A percentile compares a stretch with the other conserved stretches of the same genome.
Conservation (phyloP, 1,284 basidiomycete species). For the Mrakiaceae sp. region DNA sequence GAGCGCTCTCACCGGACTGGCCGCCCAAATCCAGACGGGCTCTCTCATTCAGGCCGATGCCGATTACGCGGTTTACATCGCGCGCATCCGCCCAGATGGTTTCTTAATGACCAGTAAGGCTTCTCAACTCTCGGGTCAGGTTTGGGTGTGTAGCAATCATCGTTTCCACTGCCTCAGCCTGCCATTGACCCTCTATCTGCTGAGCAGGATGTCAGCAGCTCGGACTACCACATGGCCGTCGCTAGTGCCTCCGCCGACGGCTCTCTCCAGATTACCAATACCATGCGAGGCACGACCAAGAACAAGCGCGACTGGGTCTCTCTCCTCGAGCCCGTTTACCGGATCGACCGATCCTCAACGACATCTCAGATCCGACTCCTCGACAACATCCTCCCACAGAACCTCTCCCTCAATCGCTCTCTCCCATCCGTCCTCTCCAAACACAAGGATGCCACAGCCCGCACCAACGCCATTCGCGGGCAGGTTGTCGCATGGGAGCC, state of each 20-base stretch:
- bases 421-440: background rate
- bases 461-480: constrained; percentile 15
- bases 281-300: constrained; percentile 50
- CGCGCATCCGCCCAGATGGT: constrained; percentile 23
- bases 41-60: constrained; percentile 26
- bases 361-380: constrained; percentile 66
- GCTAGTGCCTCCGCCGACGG: constrained; percentile 74
- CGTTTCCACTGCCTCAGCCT: background rate
- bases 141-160: constrained; percentile 51
- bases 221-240: constrained; percentile 76
- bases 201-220: constrained; percentile 53
- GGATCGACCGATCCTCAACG: constrained; percentile 68
- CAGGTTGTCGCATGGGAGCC: constrained; percentile 55
- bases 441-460: constrained; percentile 9
- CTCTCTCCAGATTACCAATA: constrained; percentile 52
- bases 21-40: constrained; percentile 26
- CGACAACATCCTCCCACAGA: constrained; percentile 67
- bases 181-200: background rate
- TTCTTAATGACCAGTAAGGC: constrained; percentile 18
- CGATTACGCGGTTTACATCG: constrained; percentile 26
- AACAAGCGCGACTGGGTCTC: constrained; percentile 56
- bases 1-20: constrained; percentile 23
- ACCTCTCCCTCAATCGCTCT: background rate
- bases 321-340: constrained; percentile 65
- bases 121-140: constrained; percentile 44